Conservation (phyloP, 2,329 filamentous ascomycete species). For the Balansia obtecta region DNA sequence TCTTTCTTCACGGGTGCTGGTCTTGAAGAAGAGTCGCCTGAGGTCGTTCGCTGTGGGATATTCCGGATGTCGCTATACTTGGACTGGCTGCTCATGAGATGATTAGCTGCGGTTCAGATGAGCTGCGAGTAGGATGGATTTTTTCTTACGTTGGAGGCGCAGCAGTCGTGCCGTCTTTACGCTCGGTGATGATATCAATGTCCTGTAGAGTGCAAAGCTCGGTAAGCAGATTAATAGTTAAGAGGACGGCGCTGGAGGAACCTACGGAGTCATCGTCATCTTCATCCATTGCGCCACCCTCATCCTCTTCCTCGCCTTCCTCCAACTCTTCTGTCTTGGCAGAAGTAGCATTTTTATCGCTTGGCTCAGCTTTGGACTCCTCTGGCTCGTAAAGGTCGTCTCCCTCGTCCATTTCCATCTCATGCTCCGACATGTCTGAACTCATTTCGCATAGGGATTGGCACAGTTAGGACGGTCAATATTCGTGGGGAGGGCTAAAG, state of each 20-base stretch:
- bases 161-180: slow-evolving; percentile 50
- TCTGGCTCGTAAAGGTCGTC: slow-evolving; percentile 56
- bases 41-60: slow-evolving; percentile 46
- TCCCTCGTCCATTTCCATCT: slow-evolving; percentile 56
- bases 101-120: not conserved
- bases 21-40: slow-evolving; percentile 37
- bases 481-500: not conserved
- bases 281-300: slow-evolving; percentile 47
- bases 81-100: slow-evolving; percentile 32
- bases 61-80: slow-evolving; percentile 54
- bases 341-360: slow-evolving; percentile 17
- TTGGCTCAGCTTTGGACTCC: slow-evolving; percentile 31
- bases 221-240: not conserved
- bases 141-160: slow-evolving; percentile 41
- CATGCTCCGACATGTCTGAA: slow-evolving; percentile 13
- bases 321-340: slow-evolving; percentile 43
- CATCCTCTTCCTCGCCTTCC: slow-evolving; percentile 52
- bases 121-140: not conserved
- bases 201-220: slow-evolving; percentile 29
- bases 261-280: slow-evolving; percentile 37
- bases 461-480: no score
- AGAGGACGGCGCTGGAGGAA: not conserved
- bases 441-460: not conserved
- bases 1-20: slow-evolving; percentile 35
- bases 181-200: slow-evolving; percentile 56